Percentiles rank a stretch among this genome's conserved stretches.
phyloP scores from a whole-genome alignment of 2,329 filamentous ascomycete genomes.

The Aspergillus uvarum region DNA sequence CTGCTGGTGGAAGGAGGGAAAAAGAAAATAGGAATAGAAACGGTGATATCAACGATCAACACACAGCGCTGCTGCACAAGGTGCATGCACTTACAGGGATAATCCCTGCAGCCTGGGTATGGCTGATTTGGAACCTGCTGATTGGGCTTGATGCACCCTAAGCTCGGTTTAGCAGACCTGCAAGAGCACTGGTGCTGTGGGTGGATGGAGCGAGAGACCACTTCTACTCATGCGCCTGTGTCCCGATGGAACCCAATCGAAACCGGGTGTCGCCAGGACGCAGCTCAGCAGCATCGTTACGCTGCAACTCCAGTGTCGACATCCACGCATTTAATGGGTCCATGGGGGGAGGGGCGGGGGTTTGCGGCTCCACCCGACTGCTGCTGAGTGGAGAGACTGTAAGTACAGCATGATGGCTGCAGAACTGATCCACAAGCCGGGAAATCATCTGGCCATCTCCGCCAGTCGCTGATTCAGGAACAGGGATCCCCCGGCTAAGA shows the following conservation, averaged over 20 bases:
- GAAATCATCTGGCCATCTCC: slow-evolving; percentile 5
- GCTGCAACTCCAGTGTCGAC: not conserved
- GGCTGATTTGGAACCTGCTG: not conserved
- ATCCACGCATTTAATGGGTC: too few relatives aligned
- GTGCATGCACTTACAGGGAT: slow-evolving; percentile 16
- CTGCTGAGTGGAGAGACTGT: slow-evolving; percentile 1
- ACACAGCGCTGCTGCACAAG: slow-evolving; percentile 2
- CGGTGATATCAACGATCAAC: slow-evolving; percentile 19
- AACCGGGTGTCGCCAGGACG: not conserved
- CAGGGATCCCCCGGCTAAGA: slow-evolving; percentile 11
- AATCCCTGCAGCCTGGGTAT: slow-evolving; percentile 16
- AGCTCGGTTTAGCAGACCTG: not conserved
- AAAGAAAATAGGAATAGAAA: not conserved
- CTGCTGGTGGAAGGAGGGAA: not conserved
- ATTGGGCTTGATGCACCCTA: not conserved
- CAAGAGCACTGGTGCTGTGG: too few relatives aligned
- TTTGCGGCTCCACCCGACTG: not conserved
- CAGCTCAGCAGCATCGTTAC: not conserved
- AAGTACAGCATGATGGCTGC: slow-evolving; percentile 7
- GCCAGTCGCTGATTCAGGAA: slow-evolving; percentile 7
- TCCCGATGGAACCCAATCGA: not conserved
- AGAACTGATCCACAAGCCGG: slow-evolving; percentile 10
- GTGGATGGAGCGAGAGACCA: too few relatives aligned
- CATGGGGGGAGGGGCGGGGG: not conserved
- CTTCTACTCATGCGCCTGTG: too few relatives aligned